Evolutionary conservation across 2,329 filamentous ascomycete genomes (phyloP).

Genomic region (Claviceps spartinae): DNA sequence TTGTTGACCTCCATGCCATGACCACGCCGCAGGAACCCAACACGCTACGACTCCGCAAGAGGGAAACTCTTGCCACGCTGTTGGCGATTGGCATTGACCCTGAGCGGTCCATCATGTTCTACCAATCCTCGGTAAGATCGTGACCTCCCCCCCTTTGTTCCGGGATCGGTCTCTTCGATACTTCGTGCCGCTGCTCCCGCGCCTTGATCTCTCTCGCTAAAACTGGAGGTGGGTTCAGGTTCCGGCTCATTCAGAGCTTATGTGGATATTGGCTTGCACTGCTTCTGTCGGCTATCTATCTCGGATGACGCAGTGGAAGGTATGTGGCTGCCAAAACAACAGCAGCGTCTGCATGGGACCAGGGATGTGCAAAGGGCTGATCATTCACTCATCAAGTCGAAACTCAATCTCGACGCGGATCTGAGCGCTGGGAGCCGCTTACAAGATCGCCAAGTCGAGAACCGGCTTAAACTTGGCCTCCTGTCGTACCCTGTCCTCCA

Average conservation of each 20-base stretch:
- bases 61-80: conserved; percentile 65
- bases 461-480: conserved; percentile 65
- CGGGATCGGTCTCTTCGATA: neutral
- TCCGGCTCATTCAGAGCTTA: conserved; percentile 70
- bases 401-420: conserved; percentile 50
- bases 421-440: conserved; percentile 44
- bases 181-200: neutral
- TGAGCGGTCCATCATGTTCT: conserved; percentile 64
- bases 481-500: conserved; percentile 95
- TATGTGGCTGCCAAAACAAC: conserved; percentile 16
- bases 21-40: conserved; percentile 57
- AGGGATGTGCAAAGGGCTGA: neutral
- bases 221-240: conserved; percentile 32
- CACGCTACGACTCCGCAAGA: conserved; percentile 49
- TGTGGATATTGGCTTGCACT: conserved; percentile 92
- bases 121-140: conserved; percentile 57
- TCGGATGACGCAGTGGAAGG: conserved; percentile 99
- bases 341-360: too few relatives aligned
- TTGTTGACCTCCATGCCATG: conserved; percentile 90
- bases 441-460: conserved; percentile 44
- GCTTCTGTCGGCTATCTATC: conserved; percentile 88
- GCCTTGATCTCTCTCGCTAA: neutral
- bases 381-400: conserved; percentile 41
- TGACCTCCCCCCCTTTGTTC: conserved; percentile 3
- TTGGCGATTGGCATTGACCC: conserved; percentile 76